phyloP scores from a whole-genome alignment of 2,329 filamentous ascomycete genomes.

The Botryosphaeria dothidea region DNA sequence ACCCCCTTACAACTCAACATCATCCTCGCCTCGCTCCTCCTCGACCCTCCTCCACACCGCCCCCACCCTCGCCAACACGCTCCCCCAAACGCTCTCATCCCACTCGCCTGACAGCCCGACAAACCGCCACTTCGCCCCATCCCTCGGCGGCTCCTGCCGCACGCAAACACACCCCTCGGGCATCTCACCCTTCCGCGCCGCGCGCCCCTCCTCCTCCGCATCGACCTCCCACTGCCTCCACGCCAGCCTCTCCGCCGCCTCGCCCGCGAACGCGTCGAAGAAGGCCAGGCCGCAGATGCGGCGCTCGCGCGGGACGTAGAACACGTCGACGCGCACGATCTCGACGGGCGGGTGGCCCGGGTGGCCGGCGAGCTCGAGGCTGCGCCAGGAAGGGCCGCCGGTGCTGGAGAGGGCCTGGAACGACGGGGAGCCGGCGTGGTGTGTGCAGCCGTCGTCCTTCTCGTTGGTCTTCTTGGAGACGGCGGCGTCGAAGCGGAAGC shows the following conservation, averaged over 20 bases:
- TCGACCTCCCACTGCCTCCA: slow-evolving; percentile 29
- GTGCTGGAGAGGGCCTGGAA: neutral
- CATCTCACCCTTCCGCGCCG: neutral
- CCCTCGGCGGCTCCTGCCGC: slow-evolving; percentile 29
- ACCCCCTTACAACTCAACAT: neutral
- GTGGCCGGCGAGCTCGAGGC: slow-evolving; percentile 16
- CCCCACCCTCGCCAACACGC: slow-evolving; percentile 28
- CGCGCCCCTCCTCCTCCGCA: slow-evolving; percentile 20
- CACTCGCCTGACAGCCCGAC: slow-evolving; percentile 27
- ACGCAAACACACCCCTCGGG: slow-evolving; percentile 26
- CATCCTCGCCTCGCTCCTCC: neutral
- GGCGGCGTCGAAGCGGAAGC: slow-evolving; percentile 22
- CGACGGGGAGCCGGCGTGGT: slow-evolving; percentile 25
- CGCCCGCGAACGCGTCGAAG: slow-evolving; percentile 26
- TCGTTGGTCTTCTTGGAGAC: neutral
- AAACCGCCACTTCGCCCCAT: slow-evolving; percentile 31
- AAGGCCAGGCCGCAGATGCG: slow-evolving; percentile 30
- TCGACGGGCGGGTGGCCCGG: slow-evolving; percentile 22
- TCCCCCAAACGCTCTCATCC: slow-evolving; percentile 24
- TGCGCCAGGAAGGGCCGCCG: neutral
- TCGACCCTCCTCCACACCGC: slow-evolving; percentile 30
- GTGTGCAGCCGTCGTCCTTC: slow-evolving; percentile 26
- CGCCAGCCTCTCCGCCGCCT: slow-evolving; percentile 23
- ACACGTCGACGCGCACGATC: slow-evolving; percentile 30
- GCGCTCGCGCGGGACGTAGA: slow-evolving; percentile 28